Percentiles rank a stretch among this genome's conserved stretches.
These are phyloP conservation scores for Rhododendron vialii DNA, from an alignment of 148 eudicot species.

Conservation along the genomic window DNA sequence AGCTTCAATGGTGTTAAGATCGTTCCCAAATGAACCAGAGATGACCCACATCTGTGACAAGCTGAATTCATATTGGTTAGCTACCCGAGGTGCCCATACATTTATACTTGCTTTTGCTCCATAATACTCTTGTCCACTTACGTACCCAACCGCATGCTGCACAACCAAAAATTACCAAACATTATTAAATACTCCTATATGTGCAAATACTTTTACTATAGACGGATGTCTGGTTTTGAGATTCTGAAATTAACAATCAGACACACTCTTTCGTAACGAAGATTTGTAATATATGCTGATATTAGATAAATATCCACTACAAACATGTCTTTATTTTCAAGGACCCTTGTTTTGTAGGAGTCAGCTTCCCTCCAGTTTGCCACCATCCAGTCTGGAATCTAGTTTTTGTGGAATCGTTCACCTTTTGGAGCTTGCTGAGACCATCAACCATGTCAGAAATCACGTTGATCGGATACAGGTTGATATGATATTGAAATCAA, in stretches of 20 bases:
- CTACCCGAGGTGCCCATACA: slow-evolving; percentile 81
- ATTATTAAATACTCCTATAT: not conserved
- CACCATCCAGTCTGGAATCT: no score
- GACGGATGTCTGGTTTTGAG: no score
- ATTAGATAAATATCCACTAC: not conserved
- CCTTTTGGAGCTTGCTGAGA: no score
- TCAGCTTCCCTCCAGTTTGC: no score
- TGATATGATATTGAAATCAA: no score
- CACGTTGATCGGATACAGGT: no score
- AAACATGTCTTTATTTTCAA: not conserved
- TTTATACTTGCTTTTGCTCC: slow-evolving; percentile 94
- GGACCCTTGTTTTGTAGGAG: not conserved
- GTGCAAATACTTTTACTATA: no score
- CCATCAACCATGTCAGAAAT: no score
- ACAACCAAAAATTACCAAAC: not conserved
- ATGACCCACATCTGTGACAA: slow-evolving; percentile 93
- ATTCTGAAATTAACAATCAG: no score
- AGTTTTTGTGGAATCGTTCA: no score
- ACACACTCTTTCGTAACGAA: no score
- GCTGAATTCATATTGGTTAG: slow-evolving; percentile 82
- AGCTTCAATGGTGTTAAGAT: slow-evolving; percentile 98
- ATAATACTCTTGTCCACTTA: slow-evolving; percentile 73
- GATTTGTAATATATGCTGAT: no score
- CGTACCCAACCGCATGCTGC: slow-evolving; percentile 98
- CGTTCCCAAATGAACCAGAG: slow-evolving; percentile 88